Evolutionary conservation across 163 green algal genomes (phyloP), one percentile per base, ranked within the genome.

Genomic region (Chlorella variabilis): DNA sequence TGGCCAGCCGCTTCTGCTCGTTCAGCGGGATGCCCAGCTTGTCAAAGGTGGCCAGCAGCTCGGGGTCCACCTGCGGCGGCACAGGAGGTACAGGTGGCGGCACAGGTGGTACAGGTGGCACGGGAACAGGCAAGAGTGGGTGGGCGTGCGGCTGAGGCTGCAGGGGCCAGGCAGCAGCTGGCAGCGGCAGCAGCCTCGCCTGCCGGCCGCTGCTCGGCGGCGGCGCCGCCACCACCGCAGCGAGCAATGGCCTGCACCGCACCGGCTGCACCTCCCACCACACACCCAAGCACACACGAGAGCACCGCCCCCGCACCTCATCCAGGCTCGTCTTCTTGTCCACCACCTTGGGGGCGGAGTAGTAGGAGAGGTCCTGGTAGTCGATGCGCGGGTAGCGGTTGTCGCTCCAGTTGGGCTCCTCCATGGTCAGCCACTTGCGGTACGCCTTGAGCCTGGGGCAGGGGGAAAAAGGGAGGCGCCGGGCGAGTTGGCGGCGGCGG

Each of bases 1-100:
- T 99, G 38, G 93, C 84, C 74, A 99, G 89, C 8, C 96, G 90
- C 91, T 99, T 99, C 92, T 99, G 97, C 90, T 99, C 97, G 18
- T 90, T 92, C 42, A 99, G 87, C 13, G 97, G 96, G 81, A 99
- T 99, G 83, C 97, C 97, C 61, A 99, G 91, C 88, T 98, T 98
- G 81, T 98, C 95, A 84, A 98, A 99, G 0, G 97, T 98, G 27
- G 85, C 81, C 38, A 99, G 92, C 69, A 99, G 91, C 87, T 98
- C 96, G 1, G 97, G 97, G 89, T 99, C 97, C 6, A 99, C 94
- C 71, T 79, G 71, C 51, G 51, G 51, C 27, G 15, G 59, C 27
- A 38, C n/a, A 39, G 18, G 4, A 31, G 65, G 17, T 2, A 54
- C 3, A n/a, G n/a, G n/a, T n/a, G n/a, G n/a, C n/a, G n/a, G n/a